phyloP scores from a whole-genome alignment of 768 basidiomycete species.

The Gelatoporia subvermispora region DNA sequence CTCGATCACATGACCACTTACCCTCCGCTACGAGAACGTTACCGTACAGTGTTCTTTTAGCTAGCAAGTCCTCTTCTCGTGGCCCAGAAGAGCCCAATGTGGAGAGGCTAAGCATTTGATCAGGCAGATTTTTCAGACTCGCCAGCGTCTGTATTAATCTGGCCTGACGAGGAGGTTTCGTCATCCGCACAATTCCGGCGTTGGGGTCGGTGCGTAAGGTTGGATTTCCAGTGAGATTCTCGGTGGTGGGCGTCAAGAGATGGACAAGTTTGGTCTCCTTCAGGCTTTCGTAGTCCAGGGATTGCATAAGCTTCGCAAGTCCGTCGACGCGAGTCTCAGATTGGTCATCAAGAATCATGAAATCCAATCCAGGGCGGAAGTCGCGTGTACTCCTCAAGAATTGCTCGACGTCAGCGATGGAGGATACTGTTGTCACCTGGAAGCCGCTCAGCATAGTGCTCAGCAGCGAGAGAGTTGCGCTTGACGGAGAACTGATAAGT shows the following conservation, averaged over 20 bases:
- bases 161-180: conserved; percentile 62
- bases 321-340: conserved; percentile 54
- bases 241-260: conserved; percentile 67
- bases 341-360: conserved; percentile 65
- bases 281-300: conserved; percentile 33
- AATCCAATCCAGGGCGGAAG: conserved; percentile 43
- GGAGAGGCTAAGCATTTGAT: conserved; percentile 32
- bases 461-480: conserved; percentile 52
- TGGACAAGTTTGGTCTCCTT: conserved; percentile 62
- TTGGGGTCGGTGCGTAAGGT: conserved; percentile 43
- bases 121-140: conserved; percentile 48
- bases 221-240: conserved; percentile 42
- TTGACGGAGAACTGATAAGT: conserved; percentile 55
- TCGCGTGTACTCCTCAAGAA: conserved; percentile 32
- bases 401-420: conserved; percentile 41
- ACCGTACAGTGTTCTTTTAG: conserved; percentile 54
- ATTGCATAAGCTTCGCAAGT: conserved; percentile 45
- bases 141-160: conserved; percentile 61
- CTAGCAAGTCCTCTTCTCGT: conserved; percentile 41
- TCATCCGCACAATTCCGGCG: conserved; percentile 60
- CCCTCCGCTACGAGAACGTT: conserved; percentile 74
- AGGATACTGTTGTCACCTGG: conserved; percentile 37
- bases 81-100: conserved; percentile 34
- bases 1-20: conserved; percentile 15
- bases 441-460: conserved; percentile 55